These are phyloP conservation scores for Panaeolus cyanescens DNA, from an alignment of 768 basidiomycete species.

Conservation along the genomic window DNA sequence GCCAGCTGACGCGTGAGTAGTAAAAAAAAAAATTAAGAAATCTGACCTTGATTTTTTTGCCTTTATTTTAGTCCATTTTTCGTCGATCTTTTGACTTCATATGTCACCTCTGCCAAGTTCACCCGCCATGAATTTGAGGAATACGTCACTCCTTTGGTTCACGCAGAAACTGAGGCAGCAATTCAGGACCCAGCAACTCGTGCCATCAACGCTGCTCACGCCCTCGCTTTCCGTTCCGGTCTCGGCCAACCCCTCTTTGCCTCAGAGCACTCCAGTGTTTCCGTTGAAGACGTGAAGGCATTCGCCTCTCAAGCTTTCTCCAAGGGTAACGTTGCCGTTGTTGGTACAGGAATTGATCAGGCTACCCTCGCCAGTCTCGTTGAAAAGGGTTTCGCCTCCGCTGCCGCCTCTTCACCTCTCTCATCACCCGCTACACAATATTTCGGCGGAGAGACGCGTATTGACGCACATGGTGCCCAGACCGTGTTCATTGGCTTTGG, in stretches of 20 bases:
- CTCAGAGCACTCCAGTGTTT: conserved; percentile 62
- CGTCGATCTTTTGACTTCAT: conserved; percentile 84
- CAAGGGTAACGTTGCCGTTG: conserved; percentile 78
- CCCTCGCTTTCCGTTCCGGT: conserved; percentile 90
- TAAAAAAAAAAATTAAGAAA: conserved; percentile 1
- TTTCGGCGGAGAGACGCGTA: conserved; percentile 87
- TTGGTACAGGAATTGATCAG: conserved; percentile 86
- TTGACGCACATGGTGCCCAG: conserved; percentile 65
- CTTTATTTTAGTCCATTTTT: conserved; percentile 70
- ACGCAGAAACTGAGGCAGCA: conserved; percentile 68
- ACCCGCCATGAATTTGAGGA: conserved; percentile 78
- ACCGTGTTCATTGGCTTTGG: conserved; percentile 92
- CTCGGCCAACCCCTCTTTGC: conserved; percentile 92
- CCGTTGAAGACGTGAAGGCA: conserved; percentile 68
- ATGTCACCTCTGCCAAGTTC: conserved; percentile 81
- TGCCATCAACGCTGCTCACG: conserved; percentile 87
- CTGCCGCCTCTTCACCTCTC: conserved; percentile 38
- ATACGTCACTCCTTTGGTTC: conserved; percentile 70
- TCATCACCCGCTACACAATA: conserved; percentile 41
- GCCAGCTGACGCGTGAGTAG: conserved; percentile 90
- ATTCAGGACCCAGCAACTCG: conserved; percentile 58
- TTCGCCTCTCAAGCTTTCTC: conserved; percentile 76
- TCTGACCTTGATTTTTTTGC: conserved; percentile 2
- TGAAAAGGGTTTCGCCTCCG: conserved; percentile 59
- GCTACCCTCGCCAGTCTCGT: conserved; percentile 71